Evolutionary conservation across 1,139 yeast genomes (phyloP), one percentile per base, ranked within the genome.

Genomic region (Saccharomyces pastorianus): DNA sequence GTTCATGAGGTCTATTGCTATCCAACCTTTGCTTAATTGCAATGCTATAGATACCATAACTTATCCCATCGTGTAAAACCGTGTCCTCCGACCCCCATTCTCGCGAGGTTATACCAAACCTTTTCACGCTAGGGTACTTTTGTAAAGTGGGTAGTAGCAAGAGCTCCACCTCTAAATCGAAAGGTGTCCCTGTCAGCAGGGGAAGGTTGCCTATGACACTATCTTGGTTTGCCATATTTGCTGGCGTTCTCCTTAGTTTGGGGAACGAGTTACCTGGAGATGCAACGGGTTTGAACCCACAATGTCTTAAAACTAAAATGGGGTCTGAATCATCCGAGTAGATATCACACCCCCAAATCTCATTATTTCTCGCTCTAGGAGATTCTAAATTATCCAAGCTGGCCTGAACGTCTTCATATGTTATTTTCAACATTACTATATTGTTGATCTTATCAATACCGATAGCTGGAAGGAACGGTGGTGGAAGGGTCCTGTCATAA

Each of bases 311-410:
- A 0, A 84, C 86, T 2, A 88, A 77, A 47, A 93, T 77, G 3
- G 91, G 73, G 67, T 93, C 96, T 1, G 96, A 86, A 70, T 93
- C 99, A 69, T 93, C 98, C 1, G 97, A 88, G 69, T 91, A 93
- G 2, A 93, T 75, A 52, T 85, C 90, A 0, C 96, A 88, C 2
- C 99, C 99, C 98, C 98, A 93, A 1, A 90, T 65, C 53, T 81
- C 80, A 47, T 96, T 73, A 56, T 79, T 76, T 44, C 66, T 66
- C 14, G 59, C 50, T 34, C 71, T 59, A 20, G 59, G 61, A 25
- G 56, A 53, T 2, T 53, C 52, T 8, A 48, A 41, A 13, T 47
- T 51, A n/a, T 52, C 75, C 72, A 42, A 76, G 73, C 29, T 58
- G 13, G 56, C 49, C 14, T 47, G 52, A n/a, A 64, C 52, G 51